Base-by-base conservation (phyloP, 2,329 filamentous ascomycete genomes). In the Aureobasidium leucospermi region DNA sequence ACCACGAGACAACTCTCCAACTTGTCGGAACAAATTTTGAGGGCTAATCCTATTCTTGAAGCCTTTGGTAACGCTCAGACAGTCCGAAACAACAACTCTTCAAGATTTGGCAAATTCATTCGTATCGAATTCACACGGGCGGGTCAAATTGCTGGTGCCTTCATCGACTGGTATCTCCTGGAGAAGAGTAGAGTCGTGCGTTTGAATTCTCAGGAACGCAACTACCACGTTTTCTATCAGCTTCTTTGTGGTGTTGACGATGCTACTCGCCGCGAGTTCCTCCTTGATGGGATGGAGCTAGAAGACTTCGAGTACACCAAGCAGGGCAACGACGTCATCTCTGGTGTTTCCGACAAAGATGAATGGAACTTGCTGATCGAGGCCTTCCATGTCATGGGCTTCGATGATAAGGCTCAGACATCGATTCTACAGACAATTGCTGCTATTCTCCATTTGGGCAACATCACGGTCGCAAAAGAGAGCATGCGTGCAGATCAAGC, bases 51-150 rank as follows among this genome's bases (percentile, higher is more conserved):
- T 0, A 99, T 99, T 51, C 83, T 99, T 2, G 95, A 99, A 81
- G 89, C 94, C 1, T 99, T 99, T 68, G 95, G 95, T 62, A 99
- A 99, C 70, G 94, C 94, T 1, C 95, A 99, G 72, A 99, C 94
- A 0, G 90, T 99, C 32, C 85, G 94, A 58, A 99, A 99, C 73
- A 94, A 99, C 76, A 99, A 99, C 71, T 99, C 94, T 0, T 99
- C 94, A 5, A 86, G 94, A 64, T 99, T 99, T 69, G 94, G 94
- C 70, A 99, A 99, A 73, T 99, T 99, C 69, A 99, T 99, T 70
- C 84, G 95, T 52, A 99, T 99, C 69, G 91, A 96, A 70, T 96
- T 99, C 74, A 90, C 85, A 36, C 83, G 89, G 28, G 84, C 84
- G 38, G 95, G 95, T 31, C 88, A 94, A 58, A 99, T 99, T 65